phyloP scores from a whole-genome alignment of 106 monocot genomes.

The Phalaenopsis aphrodite region DNA sequence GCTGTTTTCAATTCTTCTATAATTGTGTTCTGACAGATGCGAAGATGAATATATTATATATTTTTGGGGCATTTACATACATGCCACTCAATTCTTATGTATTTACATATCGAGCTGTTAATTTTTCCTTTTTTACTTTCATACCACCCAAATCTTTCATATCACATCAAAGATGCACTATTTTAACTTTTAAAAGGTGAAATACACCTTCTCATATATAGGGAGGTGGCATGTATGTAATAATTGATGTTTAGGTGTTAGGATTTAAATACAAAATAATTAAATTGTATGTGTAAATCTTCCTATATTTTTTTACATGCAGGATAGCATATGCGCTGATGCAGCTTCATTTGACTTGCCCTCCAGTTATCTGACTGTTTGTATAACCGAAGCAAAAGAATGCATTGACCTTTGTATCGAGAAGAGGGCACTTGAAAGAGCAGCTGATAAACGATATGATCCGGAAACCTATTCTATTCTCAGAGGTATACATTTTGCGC shows the following conservation, averaged over 20 bases:
- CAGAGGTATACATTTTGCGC: slow-evolving; percentile 31
- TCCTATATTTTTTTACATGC: slow-evolving; percentile 5
- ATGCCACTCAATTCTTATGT: too few species aligned
- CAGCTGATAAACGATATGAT: slow-evolving; percentile 72
- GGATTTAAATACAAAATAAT: too few species aligned
- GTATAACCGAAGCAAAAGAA: slow-evolving; percentile 88
- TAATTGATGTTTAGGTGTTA: too few species aligned
- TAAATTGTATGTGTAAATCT: too few species aligned
- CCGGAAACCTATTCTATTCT: slow-evolving; percentile 98
- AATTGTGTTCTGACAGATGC: slow-evolving; percentile 42
- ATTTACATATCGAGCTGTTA: too few species aligned
- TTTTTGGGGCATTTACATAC: neutral
- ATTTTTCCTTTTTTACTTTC: too few species aligned
- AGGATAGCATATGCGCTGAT: slow-evolving; percentile 95
- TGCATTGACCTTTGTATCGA: slow-evolving; percentile 52
- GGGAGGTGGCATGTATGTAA: too few species aligned
- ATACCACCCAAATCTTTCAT: too few species aligned
- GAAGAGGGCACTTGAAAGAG: slow-evolving; percentile 58
- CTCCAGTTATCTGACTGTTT: slow-evolving; percentile 48
- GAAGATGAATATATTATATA: neutral
- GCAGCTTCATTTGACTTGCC: slow-evolving; percentile 97
- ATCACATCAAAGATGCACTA: too few species aligned
- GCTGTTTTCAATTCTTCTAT: neutral
- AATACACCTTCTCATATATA: too few species aligned
- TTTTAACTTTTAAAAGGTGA: too few species aligned